Base-by-base conservation (phyloP, 179 eudicot genomes). In the Patellifolia procumbens region DNA sequence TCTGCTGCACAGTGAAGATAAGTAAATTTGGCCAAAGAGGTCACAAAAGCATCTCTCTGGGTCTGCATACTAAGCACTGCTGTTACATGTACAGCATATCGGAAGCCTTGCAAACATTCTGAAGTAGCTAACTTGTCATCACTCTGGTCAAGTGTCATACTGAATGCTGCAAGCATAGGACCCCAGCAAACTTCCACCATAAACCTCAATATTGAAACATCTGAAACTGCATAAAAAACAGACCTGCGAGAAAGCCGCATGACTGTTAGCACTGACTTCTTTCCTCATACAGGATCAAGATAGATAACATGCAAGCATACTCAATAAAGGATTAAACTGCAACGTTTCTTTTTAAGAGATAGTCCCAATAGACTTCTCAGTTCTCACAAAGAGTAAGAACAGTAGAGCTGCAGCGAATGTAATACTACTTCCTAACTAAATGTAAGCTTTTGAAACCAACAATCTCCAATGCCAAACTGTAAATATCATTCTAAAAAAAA, bases 111-210 rank as follows among this genome's bases (percentile, higher is more conserved):
- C 83, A 93, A 84, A 85, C 99, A 93, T 71, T 89, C 91, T 71
- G 87, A 81, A 37, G 97, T 91, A 74, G 97, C 95, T 56, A 85
- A 85, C 87, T 81, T 93, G 84, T 91, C 99, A 84, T 95, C 98
- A 86, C 92, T 95, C 83, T 91, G 99, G 86, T 95, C 99, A 73
- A 95, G 89, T 70, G 99, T 95, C 86, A 95, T 84, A 87, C 99
- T 95, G 81, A 95, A 95, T 62, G 99, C 99, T 83, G 99, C 99
- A 32, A 95, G 87, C 99, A 93, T 90, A 7, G 99, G 99, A 55
- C 95, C 99, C 99, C 99, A 95, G 82, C 97, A 91, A 79, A 89
- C 92, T 86, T 93, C 99, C 81, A 87, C 92, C 99, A 95, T 93
- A 70, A 95, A 95, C 88, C 97, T 91, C 88, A 95, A 79, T 85